phyloP scores from a whole-genome alignment of 78 protist genomes.

The Parvularia atlantis region DNA sequence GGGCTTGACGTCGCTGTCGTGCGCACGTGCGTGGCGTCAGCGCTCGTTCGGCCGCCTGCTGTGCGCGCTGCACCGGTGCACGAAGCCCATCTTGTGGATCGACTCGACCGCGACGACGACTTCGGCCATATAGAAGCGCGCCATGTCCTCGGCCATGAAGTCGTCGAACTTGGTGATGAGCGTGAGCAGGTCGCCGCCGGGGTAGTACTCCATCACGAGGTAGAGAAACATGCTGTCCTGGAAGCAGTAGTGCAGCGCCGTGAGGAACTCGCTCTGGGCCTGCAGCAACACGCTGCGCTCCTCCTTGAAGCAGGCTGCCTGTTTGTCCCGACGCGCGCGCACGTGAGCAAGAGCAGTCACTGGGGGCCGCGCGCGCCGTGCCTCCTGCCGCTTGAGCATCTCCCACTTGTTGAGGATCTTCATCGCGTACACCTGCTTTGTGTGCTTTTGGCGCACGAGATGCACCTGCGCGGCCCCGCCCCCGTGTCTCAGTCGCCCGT shows the following conservation, averaged over 20 bases:
- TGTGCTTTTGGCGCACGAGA: constrained; percentile 12
- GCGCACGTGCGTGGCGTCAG: too few relatives aligned
- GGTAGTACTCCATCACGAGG: constrained; percentile 29
- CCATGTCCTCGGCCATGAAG: constrained; percentile 34
- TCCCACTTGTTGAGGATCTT: constrained; percentile 29
- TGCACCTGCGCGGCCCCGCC: constrained; percentile 7
- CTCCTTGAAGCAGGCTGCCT: neutral
- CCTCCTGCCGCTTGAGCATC: neutral
- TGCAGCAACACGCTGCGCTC: constrained; percentile 16
- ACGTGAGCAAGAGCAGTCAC: too few relatives aligned
- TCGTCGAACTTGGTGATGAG: neutral
- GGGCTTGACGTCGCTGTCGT: constrained; percentile 10
- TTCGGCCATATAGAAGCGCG: constrained; percentile 69
- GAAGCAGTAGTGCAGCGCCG: constrained; percentile 58
- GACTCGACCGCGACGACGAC: constrained; percentile 59
- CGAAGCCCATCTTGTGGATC: constrained; percentile 49
- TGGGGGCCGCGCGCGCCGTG: neutral
- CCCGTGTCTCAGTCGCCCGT: neutral
- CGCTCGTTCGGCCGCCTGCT: too few relatives aligned
- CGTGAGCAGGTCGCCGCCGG: constrained; percentile 17
- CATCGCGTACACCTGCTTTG: constrained; percentile 34
- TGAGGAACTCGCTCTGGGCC: constrained; percentile 40
- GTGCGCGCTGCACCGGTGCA: constrained; percentile 22
- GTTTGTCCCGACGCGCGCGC: neutral
- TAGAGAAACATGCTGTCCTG: constrained; percentile 30